A percentile compares a stretch with the other conserved stretches of the same genome.
phyloP scores from a whole-genome alignment of 441 rosid genomes.

The Metrosideros polymorpha region DNA sequence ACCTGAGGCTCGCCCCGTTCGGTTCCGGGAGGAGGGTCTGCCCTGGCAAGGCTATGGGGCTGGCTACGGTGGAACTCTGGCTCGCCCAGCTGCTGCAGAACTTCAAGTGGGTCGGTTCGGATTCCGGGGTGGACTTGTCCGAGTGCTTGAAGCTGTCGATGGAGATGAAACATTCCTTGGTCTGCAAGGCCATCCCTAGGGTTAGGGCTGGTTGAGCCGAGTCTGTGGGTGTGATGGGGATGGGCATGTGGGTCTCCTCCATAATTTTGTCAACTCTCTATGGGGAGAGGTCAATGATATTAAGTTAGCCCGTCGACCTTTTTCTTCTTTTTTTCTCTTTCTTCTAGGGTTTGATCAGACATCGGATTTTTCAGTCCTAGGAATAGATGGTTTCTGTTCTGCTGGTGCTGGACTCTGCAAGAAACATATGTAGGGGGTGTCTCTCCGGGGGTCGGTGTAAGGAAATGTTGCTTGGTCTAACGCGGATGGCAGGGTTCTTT shows the following conservation, averaged over 20 bases:
- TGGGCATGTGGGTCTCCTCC: neutral
- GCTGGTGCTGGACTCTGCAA: neutral
- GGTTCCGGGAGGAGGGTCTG: conserved; percentile 49
- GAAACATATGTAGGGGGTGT: too few species aligned
- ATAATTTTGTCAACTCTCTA: neutral
- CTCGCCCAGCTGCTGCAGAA: conserved; percentile 42
- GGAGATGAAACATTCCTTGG: conserved; percentile 33
- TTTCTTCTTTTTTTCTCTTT: neutral
- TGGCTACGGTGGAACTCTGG: conserved; percentile 46
- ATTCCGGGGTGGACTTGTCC: conserved; percentile 26
- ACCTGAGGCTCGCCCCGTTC: conserved; percentile 57
- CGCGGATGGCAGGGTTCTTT: too few species aligned
- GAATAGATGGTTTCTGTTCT: neutral
- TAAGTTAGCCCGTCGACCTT: neutral
- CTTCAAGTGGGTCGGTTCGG: conserved; percentile 37
- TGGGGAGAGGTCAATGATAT: neutral
- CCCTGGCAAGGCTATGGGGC: conserved; percentile 37
- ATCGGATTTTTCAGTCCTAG: neutral
- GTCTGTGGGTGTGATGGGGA: neutral
- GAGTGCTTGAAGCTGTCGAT: conserved; percentile 34
- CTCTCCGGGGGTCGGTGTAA: too few species aligned
- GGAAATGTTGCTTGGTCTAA: too few species aligned
- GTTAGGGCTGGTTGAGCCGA: neutral
- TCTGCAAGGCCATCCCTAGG: conserved; percentile 29
- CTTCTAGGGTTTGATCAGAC: too few species aligned